A percentile compares a stretch with the other conserved stretches of the same genome.
Evolutionary conservation across 1,284 basidiomycete genomes (phyloP).

Genomic region (Ustilago loliicola): DNA sequence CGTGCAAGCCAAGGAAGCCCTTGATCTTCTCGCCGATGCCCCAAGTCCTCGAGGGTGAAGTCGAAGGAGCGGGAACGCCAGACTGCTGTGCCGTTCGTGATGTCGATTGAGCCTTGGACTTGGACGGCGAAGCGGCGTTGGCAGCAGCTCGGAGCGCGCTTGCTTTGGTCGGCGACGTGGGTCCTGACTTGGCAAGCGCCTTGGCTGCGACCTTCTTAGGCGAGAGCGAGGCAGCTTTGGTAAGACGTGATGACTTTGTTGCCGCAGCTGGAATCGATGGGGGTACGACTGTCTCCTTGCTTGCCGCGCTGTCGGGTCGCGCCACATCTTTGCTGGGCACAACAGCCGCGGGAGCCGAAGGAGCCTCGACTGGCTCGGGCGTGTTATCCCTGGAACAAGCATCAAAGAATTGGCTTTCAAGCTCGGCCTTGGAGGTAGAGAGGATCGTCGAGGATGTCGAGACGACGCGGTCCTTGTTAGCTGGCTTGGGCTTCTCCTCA

Average conservation of each 20-base stretch:
- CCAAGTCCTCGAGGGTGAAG: conserved; percentile 45
- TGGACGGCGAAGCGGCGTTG: conserved; percentile 38
- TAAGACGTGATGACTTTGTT: conserved; percentile 13
- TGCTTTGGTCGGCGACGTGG: conserved; percentile 46
- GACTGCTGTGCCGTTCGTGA: conserved; percentile 28
- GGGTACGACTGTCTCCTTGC: conserved; percentile 11
- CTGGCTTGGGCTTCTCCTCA: conserved; percentile 21
- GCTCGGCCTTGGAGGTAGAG: conserved; percentile 25
- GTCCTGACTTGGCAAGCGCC: conserved; percentile 38
- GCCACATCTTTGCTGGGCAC: conserved; percentile 4
- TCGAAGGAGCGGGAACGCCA: conserved; percentile 23
- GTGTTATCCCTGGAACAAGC: conserved; percentile 40
- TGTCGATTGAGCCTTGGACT: conserved; percentile 27
- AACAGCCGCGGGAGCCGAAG: background rate
- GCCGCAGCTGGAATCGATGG: conserved; percentile 7
- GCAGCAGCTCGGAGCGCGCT: conserved; percentile 43
- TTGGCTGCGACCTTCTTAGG: conserved; percentile 53
- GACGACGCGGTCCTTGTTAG: conserved; percentile 19
- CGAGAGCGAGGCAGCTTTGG: conserved; percentile 35
- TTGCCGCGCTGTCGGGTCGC: background rate
- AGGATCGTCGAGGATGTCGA: conserved; percentile 30
- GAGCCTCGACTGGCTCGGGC: conserved; percentile 21
- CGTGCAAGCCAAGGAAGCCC: conserved; percentile 57
- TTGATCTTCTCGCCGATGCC: conserved; percentile 61
- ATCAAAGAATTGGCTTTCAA: conserved; percentile 47